Conservation (phyloP, 139 green algal species). For the Marvania coccoides region DNA sequence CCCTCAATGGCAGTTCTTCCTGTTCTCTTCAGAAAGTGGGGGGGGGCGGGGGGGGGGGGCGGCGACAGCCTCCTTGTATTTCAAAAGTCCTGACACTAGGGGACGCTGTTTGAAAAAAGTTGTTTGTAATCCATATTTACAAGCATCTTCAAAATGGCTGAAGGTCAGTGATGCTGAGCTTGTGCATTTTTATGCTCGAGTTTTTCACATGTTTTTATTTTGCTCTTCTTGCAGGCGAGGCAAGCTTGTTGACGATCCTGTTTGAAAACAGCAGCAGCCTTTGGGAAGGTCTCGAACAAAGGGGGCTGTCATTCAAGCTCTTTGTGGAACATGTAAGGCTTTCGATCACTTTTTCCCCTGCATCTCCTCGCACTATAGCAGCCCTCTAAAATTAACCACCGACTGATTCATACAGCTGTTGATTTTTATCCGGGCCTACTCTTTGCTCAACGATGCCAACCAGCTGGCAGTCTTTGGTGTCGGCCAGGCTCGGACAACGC, state of each 20-base stretch:
- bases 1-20: no score
- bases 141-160: no score
- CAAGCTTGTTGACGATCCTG: conserved; percentile 10
- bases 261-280: conserved; percentile 6
- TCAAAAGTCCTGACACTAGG: no score
- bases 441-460: conserved; percentile 34
- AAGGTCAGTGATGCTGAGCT: no score
- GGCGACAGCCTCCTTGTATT: no score
- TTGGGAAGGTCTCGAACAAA: not conserved
- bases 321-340: conserved; percentile 2
- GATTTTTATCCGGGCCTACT: conserved; percentile 25
- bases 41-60: no score
- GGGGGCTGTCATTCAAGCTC: not conserved
- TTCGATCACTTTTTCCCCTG: not conserved
- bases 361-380: not conserved
- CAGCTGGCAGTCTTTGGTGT: conserved; percentile 23
- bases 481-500: not conserved
- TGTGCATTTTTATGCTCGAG: no score
- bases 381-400: not conserved
- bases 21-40: no score
- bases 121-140: no score
- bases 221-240: conserved; percentile 15
- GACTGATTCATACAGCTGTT: conserved; percentile 15
- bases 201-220: no score
- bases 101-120: no score